A percentile compares a stretch with the other conserved stretches of the same genome.
These are phyloP conservation scores for Leishmania aethiopica DNA, from an alignment of 208 protist genomes.

Conservation along the genomic window DNA sequence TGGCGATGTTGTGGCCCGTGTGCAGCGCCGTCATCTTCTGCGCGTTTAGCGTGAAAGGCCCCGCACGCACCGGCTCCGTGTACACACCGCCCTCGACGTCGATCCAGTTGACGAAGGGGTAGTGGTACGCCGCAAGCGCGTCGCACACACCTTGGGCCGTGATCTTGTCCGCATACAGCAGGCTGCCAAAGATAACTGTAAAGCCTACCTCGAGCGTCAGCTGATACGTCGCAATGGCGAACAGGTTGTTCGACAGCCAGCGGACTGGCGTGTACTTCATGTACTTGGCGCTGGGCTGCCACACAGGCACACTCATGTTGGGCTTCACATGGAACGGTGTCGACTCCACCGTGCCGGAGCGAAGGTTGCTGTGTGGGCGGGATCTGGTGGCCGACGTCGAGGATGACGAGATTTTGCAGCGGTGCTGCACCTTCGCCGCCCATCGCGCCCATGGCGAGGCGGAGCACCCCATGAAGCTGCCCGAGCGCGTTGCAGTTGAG, in stretches of 20 bases:
- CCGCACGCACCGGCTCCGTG: constrained; percentile 43
- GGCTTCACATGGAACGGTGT: constrained; percentile 34
- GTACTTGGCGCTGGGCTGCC: constrained; percentile 41
- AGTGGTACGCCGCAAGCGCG: constrained; percentile 35
- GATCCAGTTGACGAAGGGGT: constrained; percentile 61
- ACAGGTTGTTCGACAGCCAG: constrained; percentile 62
- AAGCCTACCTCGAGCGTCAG: constrained; percentile 58
- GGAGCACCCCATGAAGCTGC: not conserved
- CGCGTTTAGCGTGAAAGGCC: constrained; percentile 45
- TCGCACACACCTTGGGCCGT: constrained; percentile 41
- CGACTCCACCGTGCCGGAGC: constrained; percentile 15
- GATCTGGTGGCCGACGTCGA: constrained; percentile 1
- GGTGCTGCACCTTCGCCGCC: constrained; percentile 6
- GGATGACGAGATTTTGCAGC: constrained; percentile 15
- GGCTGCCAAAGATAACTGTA: constrained; percentile 43
- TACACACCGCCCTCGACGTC: constrained; percentile 48
- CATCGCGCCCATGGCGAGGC: not conserved
- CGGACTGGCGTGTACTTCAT: constrained; percentile 46
- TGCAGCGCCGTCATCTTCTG: constrained; percentile 65
- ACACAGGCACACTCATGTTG: constrained; percentile 24
- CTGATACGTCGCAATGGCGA: constrained; percentile 68
- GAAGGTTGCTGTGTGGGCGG: constrained; percentile 19
- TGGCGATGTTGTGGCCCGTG: constrained; percentile 70
- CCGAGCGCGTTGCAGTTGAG: not conserved
- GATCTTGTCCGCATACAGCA: constrained; percentile 34